Percentiles rank a stretch among this genome's conserved stretches.
Evolutionary conservation across 768 basidiomycete genomes (phyloP).

Genomic region (Lactarius vividus): DNA sequence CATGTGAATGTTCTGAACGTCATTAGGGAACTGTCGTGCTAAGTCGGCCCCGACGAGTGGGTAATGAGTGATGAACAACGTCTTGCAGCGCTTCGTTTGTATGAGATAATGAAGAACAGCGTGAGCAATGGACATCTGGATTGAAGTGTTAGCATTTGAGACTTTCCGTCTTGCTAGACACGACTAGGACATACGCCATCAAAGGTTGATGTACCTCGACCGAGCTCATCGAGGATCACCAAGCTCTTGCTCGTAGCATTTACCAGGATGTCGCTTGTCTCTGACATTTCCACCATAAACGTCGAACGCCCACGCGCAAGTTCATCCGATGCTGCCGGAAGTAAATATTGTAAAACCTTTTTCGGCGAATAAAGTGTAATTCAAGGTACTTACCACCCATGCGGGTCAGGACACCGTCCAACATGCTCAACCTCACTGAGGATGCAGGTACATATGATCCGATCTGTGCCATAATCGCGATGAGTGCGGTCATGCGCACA

Average conservation of each 20-base stretch:
- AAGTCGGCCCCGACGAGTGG: slow-evolving; percentile 75
- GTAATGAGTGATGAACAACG: slow-evolving; percentile 95
- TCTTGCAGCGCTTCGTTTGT: slow-evolving; percentile 57
- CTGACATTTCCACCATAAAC: slow-evolving; percentile 96
- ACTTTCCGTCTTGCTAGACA: neutral
- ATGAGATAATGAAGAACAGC: slow-evolving; percentile 76
- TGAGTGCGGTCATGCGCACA: slow-evolving; percentile 75
- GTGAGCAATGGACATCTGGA: slow-evolving; percentile 81
- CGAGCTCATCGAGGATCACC: slow-evolving; percentile 88
- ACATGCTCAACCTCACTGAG: slow-evolving; percentile 68
- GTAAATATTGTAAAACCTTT: slow-evolving; percentile 9
- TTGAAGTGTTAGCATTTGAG: slow-evolving; percentile 35
- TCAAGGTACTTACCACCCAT: slow-evolving; percentile 68
- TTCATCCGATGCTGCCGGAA: slow-evolving; percentile 73
- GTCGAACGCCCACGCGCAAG: slow-evolving; percentile 83
- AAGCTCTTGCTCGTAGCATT: slow-evolving; percentile 72
- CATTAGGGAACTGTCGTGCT: slow-evolving; percentile 53
- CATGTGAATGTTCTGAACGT: slow-evolving; percentile 84
- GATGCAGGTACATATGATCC: slow-evolving; percentile 89
- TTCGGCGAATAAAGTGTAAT: slow-evolving; percentile 5
- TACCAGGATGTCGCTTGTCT: slow-evolving; percentile 86
- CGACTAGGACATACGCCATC: slow-evolving; percentile 55
- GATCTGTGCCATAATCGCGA: slow-evolving; percentile 82
- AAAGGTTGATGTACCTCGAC: slow-evolving; percentile 88
- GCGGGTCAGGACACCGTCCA: slow-evolving; percentile 82